Evolutionary conservation across 2,329 filamentous ascomycete genomes (phyloP), one percentile per base, ranked within the genome.

Genomic region (Xylaria sp.): DNA sequence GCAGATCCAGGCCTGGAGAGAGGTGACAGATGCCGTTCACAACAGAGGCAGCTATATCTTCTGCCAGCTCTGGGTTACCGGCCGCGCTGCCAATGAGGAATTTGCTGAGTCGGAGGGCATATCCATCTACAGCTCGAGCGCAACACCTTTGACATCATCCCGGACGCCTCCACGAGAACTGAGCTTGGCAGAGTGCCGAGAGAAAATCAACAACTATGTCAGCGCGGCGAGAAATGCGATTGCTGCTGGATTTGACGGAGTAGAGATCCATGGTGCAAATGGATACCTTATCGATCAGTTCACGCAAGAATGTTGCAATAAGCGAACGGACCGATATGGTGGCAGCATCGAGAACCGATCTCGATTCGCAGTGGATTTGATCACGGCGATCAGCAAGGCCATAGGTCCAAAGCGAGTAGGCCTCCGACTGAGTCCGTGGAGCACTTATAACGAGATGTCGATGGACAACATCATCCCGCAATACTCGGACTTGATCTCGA

Each of bases 171-270:
- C 80, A 3, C 37, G n/a, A 18, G 60, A 16, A 37, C 83, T 92
- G 82, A 86, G 83, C 0, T 73, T 80, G 10, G 73, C 79, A 0
- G 87, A 91, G 30, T 91, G 92, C 55, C 75, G 84, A 52, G 71
- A 79, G 1, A 77, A 86, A 61, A 85, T 87, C 63, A 69, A 72
- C 0, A 82, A 82, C 0, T 91, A 80, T 70, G 81, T 78, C 0
- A 76, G 74, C 0, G 80, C 82, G 0, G 74, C 80, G 0, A 76
- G 78, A 63, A 78, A 83, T 8, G 81, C 88, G 0, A 71, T 90
- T 0, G 75, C 77, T 54, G 84, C 83, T 0, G 89, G 89, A 0
- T 87, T 88, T 37, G 89, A 93, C 66, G 85, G 84, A 0, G 82
- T 92, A 51, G 89, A 92, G 63, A 69, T 78, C 2, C 78, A 83